Evolutionary conservation across 1,284 basidiomycete genomes (phyloP), one percentile per base, ranked within the genome.

Genomic region (Pterulicium gracile): DNA sequence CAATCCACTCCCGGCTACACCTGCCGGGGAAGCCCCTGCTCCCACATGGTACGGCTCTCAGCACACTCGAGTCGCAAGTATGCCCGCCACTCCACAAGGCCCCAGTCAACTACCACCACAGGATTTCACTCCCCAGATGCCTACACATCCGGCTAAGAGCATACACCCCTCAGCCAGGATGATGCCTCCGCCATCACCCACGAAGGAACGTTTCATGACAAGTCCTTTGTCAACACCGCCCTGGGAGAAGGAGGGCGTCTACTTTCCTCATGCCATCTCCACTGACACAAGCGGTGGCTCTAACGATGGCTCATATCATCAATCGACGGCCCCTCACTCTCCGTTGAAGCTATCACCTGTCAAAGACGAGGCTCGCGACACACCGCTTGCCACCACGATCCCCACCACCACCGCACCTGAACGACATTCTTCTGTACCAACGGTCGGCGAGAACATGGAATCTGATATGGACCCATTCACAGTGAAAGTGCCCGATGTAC

Each of bases 161-260:
- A 43, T 43, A 22, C 42, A 43, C 20, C 42, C 42, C 4, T 43
- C 42, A 13, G 4, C 42, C 7, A 12, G 42, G 20, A 21, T 22
- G 12, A 43, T 21, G 4, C 42, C 54, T 45, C 53, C 60, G 39
- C 43, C 54, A 5, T 54, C 58, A 36, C 52, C 45, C 20, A 43
- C 42, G 5, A 43, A 43, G 20, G 42, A 20, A 7, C 42, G 36
- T 13, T 39, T 39, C 15, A 7, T n/a, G n/a, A n/a, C n/a, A n/a
- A n/a, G n/a, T n/a, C n/a, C 36, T 39, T 18, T 7, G 15, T 13
- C 5, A 18, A 17, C 7, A 5, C 19, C 7, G 5, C 5, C n/a
- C n/a, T 32, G 7, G 27, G 15, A 7, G 19, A 18, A 39, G 5
- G 36, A 39, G 5, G 15, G 36, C 19, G 7, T 39, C n/a, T 39